Evolutionary conservation across 2,329 filamentous ascomycete genomes (phyloP).

Genomic region (Pyrenochaeta sp.): DNA sequence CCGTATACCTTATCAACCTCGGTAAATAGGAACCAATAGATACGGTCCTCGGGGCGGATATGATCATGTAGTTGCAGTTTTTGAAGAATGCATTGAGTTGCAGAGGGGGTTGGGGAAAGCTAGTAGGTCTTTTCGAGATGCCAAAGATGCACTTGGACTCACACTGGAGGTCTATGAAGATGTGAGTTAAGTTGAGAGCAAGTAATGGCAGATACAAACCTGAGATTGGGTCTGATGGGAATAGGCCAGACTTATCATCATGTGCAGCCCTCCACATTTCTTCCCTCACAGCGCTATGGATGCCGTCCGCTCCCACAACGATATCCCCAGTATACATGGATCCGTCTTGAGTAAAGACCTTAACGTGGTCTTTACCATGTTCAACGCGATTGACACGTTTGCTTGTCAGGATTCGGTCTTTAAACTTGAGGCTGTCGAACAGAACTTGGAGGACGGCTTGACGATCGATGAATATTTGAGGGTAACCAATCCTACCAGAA

Average conservation of each 20-base stretch:
- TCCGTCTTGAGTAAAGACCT: constrained; percentile 8
- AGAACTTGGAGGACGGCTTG: constrained; percentile 13
- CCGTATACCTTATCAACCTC: constrained; percentile 26
- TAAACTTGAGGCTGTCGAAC: constrained; percentile 16
- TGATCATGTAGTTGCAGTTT: constrained; percentile 7
- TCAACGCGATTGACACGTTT: constrained; percentile 6
- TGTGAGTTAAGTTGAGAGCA: no score
- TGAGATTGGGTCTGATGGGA: not conserved
- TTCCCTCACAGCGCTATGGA: constrained; percentile 10
- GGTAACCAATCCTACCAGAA: constrained; percentile 4
- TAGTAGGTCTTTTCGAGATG: not conserved
- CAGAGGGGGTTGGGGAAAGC: no score
- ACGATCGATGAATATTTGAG: constrained; percentile 11
- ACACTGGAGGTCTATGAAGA: not conserved
- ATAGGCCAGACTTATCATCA: not conserved
- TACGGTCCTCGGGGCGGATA: constrained; percentile 18
- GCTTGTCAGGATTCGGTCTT: constrained; percentile 4
- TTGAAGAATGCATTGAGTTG: not conserved
- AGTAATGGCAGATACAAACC: not conserved
- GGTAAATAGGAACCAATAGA: constrained; percentile 36
- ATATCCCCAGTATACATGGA: constrained; percentile 3
- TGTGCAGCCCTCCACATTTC: constrained; percentile 16
- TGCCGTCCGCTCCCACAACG: constrained; percentile 15
- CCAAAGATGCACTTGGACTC: not conserved
- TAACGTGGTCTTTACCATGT: not conserved